Conservation (phyloP, 2,329 filamentous ascomycete species). For the Mycocentrospora acerina region DNA sequence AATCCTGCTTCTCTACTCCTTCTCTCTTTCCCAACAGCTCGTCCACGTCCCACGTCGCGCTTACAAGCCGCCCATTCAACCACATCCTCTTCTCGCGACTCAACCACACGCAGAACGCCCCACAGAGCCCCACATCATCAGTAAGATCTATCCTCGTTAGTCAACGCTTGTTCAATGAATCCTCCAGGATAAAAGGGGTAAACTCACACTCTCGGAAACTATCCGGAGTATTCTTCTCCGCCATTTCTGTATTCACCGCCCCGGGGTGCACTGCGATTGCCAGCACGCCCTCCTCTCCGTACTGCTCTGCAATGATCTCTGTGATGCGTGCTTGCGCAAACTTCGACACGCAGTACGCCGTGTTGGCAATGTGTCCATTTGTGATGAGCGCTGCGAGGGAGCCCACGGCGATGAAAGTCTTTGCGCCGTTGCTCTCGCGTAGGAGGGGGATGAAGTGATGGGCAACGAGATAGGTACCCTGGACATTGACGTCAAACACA, state of each 20-base stretch:
- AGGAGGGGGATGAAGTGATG: conserved; percentile 39
- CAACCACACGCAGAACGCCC: conserved; percentile 38
- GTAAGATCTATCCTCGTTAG: conserved; percentile 21
- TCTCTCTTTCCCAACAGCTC: conserved; percentile 25
- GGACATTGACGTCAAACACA: conserved; percentile 41
- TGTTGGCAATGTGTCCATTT: conserved; percentile 44
- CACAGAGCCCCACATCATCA: conserved; percentile 32
- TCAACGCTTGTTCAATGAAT: not conserved
- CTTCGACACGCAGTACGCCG: conserved; percentile 32
- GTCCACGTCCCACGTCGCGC: conserved; percentile 34
- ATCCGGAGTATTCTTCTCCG: conserved; percentile 23
- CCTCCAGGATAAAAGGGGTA: not conserved
- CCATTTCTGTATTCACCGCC: conserved; percentile 33
- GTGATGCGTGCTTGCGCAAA: conserved; percentile 31
- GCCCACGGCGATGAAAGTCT: conserved; percentile 27
- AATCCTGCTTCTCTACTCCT: conserved; percentile 23
- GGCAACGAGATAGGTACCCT: conserved; percentile 42
- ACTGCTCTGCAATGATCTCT: conserved; percentile 30
- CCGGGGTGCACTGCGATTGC: conserved; percentile 34
- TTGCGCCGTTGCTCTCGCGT: conserved; percentile 16
- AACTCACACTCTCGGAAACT: conserved; percentile 28
- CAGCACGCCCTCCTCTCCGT: conserved; percentile 21
- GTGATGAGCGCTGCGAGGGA: conserved; percentile 40
- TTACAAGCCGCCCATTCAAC: conserved; percentile 30
- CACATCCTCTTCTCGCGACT: conserved; percentile 32